Evolutionary conservation across 2,329 filamentous ascomycete genomes (phyloP), one percentile per base, ranked within the genome.

Genomic region (Pestalotiopsis sp.): DNA sequence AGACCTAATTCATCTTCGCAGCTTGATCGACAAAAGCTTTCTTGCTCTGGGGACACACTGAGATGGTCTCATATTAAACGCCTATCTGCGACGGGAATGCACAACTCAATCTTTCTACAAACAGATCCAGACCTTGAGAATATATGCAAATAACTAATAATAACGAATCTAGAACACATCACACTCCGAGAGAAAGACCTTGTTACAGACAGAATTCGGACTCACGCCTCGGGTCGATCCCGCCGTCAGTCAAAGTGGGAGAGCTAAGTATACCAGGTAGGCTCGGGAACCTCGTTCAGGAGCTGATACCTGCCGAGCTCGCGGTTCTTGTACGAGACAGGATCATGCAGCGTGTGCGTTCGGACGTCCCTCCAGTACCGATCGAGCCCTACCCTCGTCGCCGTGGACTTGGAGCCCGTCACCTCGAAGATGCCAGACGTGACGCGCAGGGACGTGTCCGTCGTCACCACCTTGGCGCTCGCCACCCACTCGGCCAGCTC

Each of bases 331-430:
- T 91, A 91, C 26, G 88, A 86, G 35, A 91, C 88, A 0, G 89
- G 89, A 75, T 91, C 89, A 77, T 91, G 89, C 72, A 92, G 75
- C 0, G 84, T 86, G 77, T 92, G 89, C 4, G 88, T 91, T 4
- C 89, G 77, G n/a, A 91, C 79, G 73, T 92, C 89, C 59, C 89
- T 81, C 88, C 88, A 91, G 76, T 89, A 91, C 1, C 89, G 80
- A 78, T 91, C 89, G 68, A 92, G 77, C 0, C 88, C 88, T 1
- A 89, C 84, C 71, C 85, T 89, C 66, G 79, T 79, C 0, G 84
- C 83, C 0, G 89, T 91, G 0, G 88, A 82, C 68, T 85, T 84
- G 0, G 88, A 82, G 0, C 87, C 89, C 0, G 88, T 89, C 4
- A 90, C 86, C 74, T 92, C 89, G 72, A 91, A 91, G 2, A 91